Base-by-base conservation (phyloP, 2,329 filamentous ascomycete species). In the Colletotrichum noveboracense region DNA sequence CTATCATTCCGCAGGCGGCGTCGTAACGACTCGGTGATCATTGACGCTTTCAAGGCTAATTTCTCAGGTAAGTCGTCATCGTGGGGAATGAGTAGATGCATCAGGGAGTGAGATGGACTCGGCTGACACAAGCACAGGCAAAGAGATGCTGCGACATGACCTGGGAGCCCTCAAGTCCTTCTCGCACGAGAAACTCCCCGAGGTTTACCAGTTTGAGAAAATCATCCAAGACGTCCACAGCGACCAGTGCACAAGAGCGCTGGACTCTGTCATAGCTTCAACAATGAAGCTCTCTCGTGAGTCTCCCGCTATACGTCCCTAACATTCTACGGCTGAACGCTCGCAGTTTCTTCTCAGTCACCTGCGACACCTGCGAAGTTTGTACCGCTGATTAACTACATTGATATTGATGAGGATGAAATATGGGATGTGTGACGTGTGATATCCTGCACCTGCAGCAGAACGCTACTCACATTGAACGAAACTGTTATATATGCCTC, bases 191-290 rank as follows among this genome's bases (percentile, higher is more conserved):
- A 38, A 5, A 8, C 36, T 70, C 7, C 67, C 67, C 1, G 67
- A 70, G n/a, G 56, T 62, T 1, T n/a, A 26, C 3, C 67, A 70
- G 56, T 70, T 62, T 32, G 56, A 38, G 26, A 34, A 18, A 7
- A 34, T 62, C 26, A 62, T 70, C 7, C 36, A 70, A 30, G 67
- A 70, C 14, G 6, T 70, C 36, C 56, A 62, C 36, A 62, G 28
- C 4, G 36, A 62, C 18, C 58, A 52, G 13, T 70, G 34, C 9
- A 62, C 56, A 6, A 21, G 56, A 38, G 56, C n/a, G 0, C n/a
- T 61, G 7, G 55, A 70, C 56, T 70, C 67, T 2, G 26, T 52
- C 14, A 32, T 70, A 2, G 56, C 67, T 7, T 32, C 56, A 30
- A 62, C 56, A 3, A 70, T 62, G 56, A 62, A 34, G 3, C 36